Evolutionary conservation across 352 stramenopile species (phyloP), one percentile per base, ranked within the genome.

Genomic region (Phytopythium sindhum): DNA sequence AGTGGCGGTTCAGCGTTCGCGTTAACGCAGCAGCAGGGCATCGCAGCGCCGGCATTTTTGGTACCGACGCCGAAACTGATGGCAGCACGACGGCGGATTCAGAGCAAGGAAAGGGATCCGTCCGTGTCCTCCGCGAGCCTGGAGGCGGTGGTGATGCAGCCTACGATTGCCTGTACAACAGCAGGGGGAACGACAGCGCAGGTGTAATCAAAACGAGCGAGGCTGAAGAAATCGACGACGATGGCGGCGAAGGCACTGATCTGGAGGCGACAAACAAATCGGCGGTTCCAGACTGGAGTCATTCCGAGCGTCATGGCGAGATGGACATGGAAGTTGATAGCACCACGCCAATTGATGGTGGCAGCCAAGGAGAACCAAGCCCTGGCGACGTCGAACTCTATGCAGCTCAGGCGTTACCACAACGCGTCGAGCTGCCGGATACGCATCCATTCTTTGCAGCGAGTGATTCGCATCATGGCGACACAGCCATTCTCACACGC

Each of bases 41-140:
- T 23, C 68, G 70, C 37, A 74, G 31, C 56, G 67, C 68, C 4
- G 57, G 57, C 33, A 35, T 70, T 44, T 58, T 77, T 39, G 58
- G 42, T 15, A 44, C 44, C n/a, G 31, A 33, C 53, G 31, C 7
- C n/a, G 8, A 23, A 9, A n/a, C 21, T 2, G 11, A 45, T 21
- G 29, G 7, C 29, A 41, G 28, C 31, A 45, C 24, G n/a, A n/a
- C 1, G 12, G 4, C 52, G 12, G 1, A 31, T 10, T 31, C 29
- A 4, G 3, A 45, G 10, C 8, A 2, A 11, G 39, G 52, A 33
- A 55, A 55, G 48, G 48, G 48, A 1, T 37, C 4, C 24, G 48
- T 84, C 33, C 75, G 75, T 41, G 64, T 84, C 48, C 53, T 78
- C 50, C 70, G 75, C 26, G 66, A 80, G 64, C 67, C 76, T 53